Evolutionary conservation across 1,139 yeast species (phyloP).

Genomic region (Protomyces inouyei): DNA sequence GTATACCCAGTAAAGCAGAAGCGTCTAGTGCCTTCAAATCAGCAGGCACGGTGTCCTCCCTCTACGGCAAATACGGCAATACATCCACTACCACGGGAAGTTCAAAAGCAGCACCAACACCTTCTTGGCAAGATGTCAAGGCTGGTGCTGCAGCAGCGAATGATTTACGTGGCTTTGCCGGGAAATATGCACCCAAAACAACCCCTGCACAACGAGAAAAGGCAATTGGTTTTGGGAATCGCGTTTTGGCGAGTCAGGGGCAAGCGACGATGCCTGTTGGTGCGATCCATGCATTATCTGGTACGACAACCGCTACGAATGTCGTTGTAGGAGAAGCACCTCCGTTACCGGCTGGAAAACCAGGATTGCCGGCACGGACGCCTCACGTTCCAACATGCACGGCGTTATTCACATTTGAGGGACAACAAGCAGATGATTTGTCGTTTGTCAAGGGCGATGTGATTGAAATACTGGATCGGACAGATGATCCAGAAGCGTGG

Average conservation of each 20-base stretch:
- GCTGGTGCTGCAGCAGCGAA: slow-evolving; percentile 25
- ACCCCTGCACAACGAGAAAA: background rate
- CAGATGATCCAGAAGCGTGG: slow-evolving; percentile 83
- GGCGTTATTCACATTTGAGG: slow-evolving; percentile 16
- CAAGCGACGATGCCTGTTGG: background rate
- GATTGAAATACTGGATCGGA: slow-evolving; percentile 75
- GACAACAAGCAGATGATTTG: slow-evolving; percentile 73
- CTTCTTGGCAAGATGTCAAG: slow-evolving; percentile 22
- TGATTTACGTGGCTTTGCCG: slow-evolving; percentile 13
- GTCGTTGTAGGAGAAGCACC: background rate
- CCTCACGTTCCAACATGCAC: background rate
- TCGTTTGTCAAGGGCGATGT: slow-evolving; percentile 80
- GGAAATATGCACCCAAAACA: slow-evolving; percentile 13
- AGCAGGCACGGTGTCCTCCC: slow-evolving; percentile 9
- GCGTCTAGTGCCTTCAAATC: slow-evolving; percentile 8
- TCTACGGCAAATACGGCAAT: slow-evolving; percentile 17
- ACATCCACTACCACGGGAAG: slow-evolving; percentile 1
- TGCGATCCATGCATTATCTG: background rate
- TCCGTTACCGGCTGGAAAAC: slow-evolving; percentile 5
- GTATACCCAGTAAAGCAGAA: slow-evolving; percentile 5
- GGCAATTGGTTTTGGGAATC: background rate
- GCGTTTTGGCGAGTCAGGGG: background rate
- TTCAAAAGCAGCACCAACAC: background rate
- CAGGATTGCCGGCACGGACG: background rate
- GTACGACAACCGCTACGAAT: background rate